phyloP scores from a whole-genome alignment of 2,329 filamentous ascomycete species.

The Cordyceps farinosa region DNA sequence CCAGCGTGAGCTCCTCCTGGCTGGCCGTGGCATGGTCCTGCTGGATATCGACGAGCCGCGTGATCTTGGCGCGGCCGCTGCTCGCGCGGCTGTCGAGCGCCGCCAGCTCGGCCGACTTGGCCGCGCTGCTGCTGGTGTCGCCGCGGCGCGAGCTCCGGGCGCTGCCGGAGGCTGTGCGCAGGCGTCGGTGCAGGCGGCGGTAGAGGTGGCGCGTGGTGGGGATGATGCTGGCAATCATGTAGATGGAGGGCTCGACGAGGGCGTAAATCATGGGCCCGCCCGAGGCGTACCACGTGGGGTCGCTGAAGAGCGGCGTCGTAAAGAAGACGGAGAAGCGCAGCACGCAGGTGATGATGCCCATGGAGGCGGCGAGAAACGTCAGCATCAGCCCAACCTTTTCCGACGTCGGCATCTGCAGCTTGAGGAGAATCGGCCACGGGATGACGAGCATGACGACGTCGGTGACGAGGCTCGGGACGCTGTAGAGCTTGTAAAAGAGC shows the following conservation, averaged over 20 bases:
- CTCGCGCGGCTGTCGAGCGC: not conserved
- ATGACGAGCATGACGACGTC: conserved; percentile 19
- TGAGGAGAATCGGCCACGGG: conserved; percentile 18
- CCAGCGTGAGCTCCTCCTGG: conserved; percentile 17
- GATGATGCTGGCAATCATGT: conserved; percentile 20
- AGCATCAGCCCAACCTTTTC: conserved; percentile 18
- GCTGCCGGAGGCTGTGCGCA: not conserved
- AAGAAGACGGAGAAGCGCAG: conserved; percentile 20
- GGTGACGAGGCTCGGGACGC: conserved; percentile 19
- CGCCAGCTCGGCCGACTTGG: not conserved
- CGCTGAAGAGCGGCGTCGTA: conserved; percentile 18
- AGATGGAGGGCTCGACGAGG: conserved; percentile 20
- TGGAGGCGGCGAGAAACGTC: conserved; percentile 17
- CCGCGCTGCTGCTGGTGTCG: not conserved
- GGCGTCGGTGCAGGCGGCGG: conserved; percentile 4
- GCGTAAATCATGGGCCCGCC: conserved; percentile 20
- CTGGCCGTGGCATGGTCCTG: conserved; percentile 1
- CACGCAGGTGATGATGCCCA: conserved; percentile 19
- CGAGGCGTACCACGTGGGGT: conserved; percentile 20
- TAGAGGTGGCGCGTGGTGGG: conserved; percentile 17
- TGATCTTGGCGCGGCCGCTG: not conserved
- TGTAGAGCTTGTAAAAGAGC: conserved; percentile 21
- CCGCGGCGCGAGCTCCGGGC: not conserved
- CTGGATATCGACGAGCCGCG: conserved; percentile 7
- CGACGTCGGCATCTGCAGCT: conserved; percentile 16